These are phyloP conservation scores for Polyplosphaeria fusca DNA, from an alignment of 495 filamentous ascomycete species.

Conservation along the genomic window DNA sequence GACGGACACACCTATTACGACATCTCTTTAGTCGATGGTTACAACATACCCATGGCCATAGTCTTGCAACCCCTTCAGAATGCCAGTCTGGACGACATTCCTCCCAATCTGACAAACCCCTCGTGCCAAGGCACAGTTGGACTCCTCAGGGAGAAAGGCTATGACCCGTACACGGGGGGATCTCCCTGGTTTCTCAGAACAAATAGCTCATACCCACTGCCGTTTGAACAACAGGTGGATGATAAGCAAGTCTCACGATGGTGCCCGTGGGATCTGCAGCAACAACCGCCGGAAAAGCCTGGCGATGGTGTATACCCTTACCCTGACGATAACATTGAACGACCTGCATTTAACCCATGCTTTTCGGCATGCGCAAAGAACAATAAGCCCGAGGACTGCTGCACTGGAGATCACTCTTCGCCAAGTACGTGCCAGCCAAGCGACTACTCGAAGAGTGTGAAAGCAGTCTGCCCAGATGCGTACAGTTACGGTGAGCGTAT, in stretches of 20 bases:
- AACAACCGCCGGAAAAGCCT: slow-evolving; percentile 59
- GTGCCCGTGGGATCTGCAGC: slow-evolving; percentile 76
- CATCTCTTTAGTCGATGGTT: slow-evolving; percentile 80
- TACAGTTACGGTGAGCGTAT: slow-evolving; percentile 66
- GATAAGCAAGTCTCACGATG: slow-evolving; percentile 54
- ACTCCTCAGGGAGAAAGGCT: slow-evolving; percentile 46
- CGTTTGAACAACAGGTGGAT: slow-evolving; percentile 55
- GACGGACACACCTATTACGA: slow-evolving; percentile 71
- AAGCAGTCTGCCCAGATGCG: slow-evolving; percentile 74
- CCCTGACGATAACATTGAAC: slow-evolving; percentile 62
- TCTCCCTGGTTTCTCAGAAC: slow-evolving; percentile 44
- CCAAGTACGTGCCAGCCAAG: slow-evolving; percentile 58
- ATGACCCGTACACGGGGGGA: slow-evolving; percentile 44
- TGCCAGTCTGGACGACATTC: slow-evolving; percentile 53
- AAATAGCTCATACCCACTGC: slow-evolving; percentile 60
- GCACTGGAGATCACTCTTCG: slow-evolving; percentile 58
- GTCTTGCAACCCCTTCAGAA: slow-evolving; percentile 56
- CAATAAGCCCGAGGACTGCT: slow-evolving; percentile 60
- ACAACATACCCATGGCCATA: slow-evolving; percentile 72
- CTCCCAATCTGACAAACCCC: slow-evolving; percentile 69
- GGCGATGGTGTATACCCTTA: slow-evolving; percentile 71
- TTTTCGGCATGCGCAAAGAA: slow-evolving; percentile 64
- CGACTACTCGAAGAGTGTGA: slow-evolving; percentile 60
- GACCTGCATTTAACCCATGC: slow-evolving; percentile 71
- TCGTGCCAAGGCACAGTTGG: slow-evolving; percentile 66